Conservation (phyloP, 2,329 filamentous ascomycete genomes). For the Trichophyton mentagrophytes region DNA sequence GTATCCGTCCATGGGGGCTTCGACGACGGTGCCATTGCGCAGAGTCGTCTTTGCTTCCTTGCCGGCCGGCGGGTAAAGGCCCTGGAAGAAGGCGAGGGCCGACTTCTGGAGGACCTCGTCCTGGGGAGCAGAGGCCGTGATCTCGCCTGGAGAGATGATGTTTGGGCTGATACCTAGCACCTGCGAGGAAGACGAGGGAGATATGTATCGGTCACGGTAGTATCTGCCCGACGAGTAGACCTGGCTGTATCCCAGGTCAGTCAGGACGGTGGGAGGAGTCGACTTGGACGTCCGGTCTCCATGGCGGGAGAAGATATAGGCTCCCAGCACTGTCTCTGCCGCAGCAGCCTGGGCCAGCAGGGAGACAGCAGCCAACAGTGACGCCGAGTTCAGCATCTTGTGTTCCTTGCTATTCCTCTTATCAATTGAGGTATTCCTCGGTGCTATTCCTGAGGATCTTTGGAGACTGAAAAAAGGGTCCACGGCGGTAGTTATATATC, state of each 20-base stretch:
- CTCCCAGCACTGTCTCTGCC: constrained; percentile 61
- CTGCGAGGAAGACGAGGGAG: constrained; percentile 42
- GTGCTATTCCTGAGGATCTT: too few relatives aligned
- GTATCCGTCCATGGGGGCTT: constrained; percentile 62
- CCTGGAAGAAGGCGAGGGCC: constrained; percentile 68
- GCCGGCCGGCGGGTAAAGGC: constrained; percentile 68
- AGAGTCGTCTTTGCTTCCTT: constrained; percentile 46
- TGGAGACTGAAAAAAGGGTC: too few relatives aligned
- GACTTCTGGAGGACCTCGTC: constrained; percentile 72
- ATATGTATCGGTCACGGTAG: constrained; percentile 66
- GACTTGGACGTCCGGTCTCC: constrained; percentile 76
- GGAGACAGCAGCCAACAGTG: constrained; percentile 11
- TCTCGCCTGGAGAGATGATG: constrained; percentile 54
- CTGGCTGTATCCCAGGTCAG: constrained; percentile 65
- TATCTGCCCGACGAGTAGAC: constrained; percentile 59
- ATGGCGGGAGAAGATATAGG: constrained; percentile 80
- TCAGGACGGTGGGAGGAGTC: constrained; percentile 57
- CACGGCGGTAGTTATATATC: too few relatives aligned
- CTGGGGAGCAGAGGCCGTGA: constrained; percentile 57
- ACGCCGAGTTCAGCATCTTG: not conserved
- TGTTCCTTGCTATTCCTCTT: not conserved
- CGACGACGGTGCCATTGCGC: constrained; percentile 54
- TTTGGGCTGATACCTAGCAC: constrained; percentile 56
- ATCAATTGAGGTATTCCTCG: not conserved
- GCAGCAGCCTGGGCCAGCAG: constrained; percentile 15